These are phyloP conservation scores for Cadophora malorum DNA, from an alignment of 2,329 filamentous ascomycete species.

Conservation along the genomic window DNA sequence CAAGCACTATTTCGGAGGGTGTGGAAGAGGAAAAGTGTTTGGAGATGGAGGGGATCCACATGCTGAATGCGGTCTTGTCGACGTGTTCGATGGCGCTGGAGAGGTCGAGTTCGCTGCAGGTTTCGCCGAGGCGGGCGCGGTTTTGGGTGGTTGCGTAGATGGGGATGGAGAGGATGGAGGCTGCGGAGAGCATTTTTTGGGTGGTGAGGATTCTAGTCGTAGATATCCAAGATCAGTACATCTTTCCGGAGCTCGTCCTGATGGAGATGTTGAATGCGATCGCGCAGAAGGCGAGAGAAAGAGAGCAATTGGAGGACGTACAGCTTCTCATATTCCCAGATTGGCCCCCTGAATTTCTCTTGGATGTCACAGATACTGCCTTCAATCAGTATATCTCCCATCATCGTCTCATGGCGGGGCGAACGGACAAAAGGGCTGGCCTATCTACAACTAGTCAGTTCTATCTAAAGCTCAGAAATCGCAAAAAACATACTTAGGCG, in stretches of 20 bases:
- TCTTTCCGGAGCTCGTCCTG: not conserved
- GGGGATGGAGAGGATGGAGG: slow-evolving; percentile 72
- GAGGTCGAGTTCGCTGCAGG: slow-evolving; percentile 73
- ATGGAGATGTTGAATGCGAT: not conserved
- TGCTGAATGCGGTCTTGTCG: slow-evolving; percentile 92
- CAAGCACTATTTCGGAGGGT: slow-evolving; percentile 70
- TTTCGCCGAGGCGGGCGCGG: slow-evolving; percentile 76
- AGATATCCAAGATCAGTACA: not conserved
- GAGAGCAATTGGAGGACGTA: slow-evolving; percentile 51
- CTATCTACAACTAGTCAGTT: slow-evolving; percentile 26
- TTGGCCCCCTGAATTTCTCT: slow-evolving; percentile 86
- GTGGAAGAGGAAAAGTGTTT: slow-evolving; percentile 46
- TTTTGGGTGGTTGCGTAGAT: slow-evolving; percentile 89
- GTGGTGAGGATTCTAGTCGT: slow-evolving; percentile 65
- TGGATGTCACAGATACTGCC: slow-evolving; percentile 90
- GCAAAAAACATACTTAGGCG: slow-evolving; percentile 29
- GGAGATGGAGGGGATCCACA: slow-evolving; percentile 76
- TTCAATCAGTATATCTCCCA: not conserved
- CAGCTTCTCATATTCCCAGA: slow-evolving; percentile 86
- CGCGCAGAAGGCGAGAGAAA: not conserved
- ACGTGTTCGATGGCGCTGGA: slow-evolving; percentile 59
- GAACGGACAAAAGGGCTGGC: slow-evolving; percentile 38
- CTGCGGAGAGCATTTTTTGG: slow-evolving; percentile 71
- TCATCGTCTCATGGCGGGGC: not conserved
- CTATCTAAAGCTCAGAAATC: not conserved